Conservation (phyloP, 352 stramenopile species). For the Phytophthora capsici region DNA sequence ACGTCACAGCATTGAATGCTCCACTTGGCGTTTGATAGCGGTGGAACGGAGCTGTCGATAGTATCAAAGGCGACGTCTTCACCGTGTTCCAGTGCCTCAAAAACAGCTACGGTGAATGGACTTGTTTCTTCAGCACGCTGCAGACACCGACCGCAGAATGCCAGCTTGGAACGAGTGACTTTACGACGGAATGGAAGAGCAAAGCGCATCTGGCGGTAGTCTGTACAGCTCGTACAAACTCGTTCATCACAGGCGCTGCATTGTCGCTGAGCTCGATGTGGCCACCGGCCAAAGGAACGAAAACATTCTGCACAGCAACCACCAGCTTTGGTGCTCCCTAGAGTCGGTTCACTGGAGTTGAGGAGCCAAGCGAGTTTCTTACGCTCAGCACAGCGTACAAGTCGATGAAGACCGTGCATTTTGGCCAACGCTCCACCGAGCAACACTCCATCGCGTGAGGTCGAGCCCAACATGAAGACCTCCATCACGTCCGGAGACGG, state of each 20-base stretch:
- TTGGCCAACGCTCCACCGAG: slow-evolving; percentile 34
- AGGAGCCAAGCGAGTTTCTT: slow-evolving; percentile 50
- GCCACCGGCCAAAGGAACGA: slow-evolving; percentile 34
- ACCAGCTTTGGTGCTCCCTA: slow-evolving; percentile 23
- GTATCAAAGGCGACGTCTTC: slow-evolving; percentile 28
- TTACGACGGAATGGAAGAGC: slow-evolving; percentile 34
- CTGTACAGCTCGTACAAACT: slow-evolving; percentile 33
- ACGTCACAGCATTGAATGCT: slow-evolving; percentile 27
- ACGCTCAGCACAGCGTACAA: slow-evolving; percentile 31
- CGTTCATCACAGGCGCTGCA: slow-evolving; percentile 43
- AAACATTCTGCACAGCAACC: slow-evolving; percentile 43
- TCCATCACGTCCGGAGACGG: slow-evolving; percentile 31
- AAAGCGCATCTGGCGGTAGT: slow-evolving; percentile 38
- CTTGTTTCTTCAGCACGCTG: slow-evolving; percentile 37
- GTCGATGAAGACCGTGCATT: slow-evolving; percentile 36
- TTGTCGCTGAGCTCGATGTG: slow-evolving; percentile 32
- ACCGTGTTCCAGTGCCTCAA: slow-evolving; percentile 36
- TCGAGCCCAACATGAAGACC: slow-evolving; percentile 42
- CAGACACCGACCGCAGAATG: slow-evolving; percentile 43
- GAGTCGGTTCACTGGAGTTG: slow-evolving; percentile 32
- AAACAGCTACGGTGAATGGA: slow-evolving; percentile 31
- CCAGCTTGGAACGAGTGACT: slow-evolving; percentile 29
- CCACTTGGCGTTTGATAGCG: slow-evolving; percentile 25
- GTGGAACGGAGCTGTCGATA: slow-evolving; percentile 19
- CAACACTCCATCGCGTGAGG: slow-evolving; percentile 33